These are phyloP conservation scores for Aspergillus fructus DNA, from an alignment of 2,329 filamentous ascomycete genomes.

Conservation along the genomic window DNA sequence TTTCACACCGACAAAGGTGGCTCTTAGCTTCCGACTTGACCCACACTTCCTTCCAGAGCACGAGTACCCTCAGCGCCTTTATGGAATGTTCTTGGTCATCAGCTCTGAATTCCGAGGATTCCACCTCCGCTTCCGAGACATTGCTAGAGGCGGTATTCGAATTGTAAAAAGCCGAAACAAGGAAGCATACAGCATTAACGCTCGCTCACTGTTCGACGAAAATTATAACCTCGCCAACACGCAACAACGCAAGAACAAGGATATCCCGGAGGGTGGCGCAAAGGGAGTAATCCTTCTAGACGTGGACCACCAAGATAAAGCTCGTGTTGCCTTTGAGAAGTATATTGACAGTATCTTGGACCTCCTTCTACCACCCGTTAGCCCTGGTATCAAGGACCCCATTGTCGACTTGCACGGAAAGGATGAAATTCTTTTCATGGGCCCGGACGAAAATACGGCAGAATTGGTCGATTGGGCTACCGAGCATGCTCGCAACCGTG, in stretches of 20 bases:
- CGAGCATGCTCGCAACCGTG: constrained; percentile 80
- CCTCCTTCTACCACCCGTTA: constrained; percentile 81
- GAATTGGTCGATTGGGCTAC: constrained; percentile 99
- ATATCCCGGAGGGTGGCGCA: constrained; percentile 95
- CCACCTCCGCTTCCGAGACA: constrained; percentile 95
- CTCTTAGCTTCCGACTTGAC: constrained; percentile 91
- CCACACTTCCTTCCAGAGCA: constrained; percentile 76
- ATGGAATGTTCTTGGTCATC: constrained; percentile 98
- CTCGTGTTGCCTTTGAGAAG: constrained; percentile 92
- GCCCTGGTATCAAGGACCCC: constrained; percentile 97
- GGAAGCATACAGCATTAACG: constrained; percentile 95
- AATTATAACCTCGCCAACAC: constrained; percentile 98
- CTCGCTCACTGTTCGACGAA: constrained; percentile 93
- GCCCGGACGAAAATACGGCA: constrained; percentile 97
- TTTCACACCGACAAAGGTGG: constrained; percentile 97
- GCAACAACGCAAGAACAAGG: constrained; percentile 99
- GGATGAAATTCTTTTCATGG: constrained; percentile 97
- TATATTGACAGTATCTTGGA: constrained; percentile 99
- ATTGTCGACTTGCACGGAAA: constrained; percentile 95
- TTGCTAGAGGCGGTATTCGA: constrained; percentile 92
- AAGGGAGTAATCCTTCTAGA: constrained; percentile 97
- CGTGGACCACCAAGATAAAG: constrained; percentile 89
- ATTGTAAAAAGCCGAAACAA: constrained; percentile 98
- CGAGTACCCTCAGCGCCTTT: constrained; percentile 91
- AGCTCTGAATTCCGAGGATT: constrained; percentile 96